phyloP scores from a whole-genome alignment of 2,329 filamentous ascomycete species.

The Colletotrichum sp. region DNA sequence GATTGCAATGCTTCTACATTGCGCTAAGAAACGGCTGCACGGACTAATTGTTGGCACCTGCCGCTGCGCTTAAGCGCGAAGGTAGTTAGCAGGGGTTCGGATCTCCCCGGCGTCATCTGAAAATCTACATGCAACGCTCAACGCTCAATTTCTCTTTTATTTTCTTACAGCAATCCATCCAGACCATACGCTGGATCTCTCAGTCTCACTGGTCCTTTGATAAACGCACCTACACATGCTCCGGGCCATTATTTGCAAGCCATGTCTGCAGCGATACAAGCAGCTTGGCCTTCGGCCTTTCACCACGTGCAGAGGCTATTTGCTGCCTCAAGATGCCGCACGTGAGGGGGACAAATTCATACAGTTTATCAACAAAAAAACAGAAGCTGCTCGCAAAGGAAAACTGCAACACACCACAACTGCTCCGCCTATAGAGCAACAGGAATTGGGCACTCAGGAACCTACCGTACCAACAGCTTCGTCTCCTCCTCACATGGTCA shows the following conservation, averaged over 20 bases:
- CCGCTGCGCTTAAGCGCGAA: not conserved
- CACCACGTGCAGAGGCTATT: not conserved
- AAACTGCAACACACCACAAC: not conserved
- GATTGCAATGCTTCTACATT: not conserved
- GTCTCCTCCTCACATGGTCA: not conserved
- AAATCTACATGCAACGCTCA: not conserved
- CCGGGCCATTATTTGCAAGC: not conserved
- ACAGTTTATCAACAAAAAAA: not conserved
- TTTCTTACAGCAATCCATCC: not conserved
- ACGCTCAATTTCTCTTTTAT: not conserved
- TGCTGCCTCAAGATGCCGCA: not conserved
- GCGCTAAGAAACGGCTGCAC: not conserved
- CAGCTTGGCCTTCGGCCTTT: not conserved
- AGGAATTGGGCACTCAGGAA: not conserved
- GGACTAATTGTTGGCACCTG: not conserved
- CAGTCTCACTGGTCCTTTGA: not conserved
- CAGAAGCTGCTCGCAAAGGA: constrained; percentile 17
- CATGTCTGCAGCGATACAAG: constrained; percentile 1
- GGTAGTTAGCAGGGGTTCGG: not conserved
- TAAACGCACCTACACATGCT: not conserved
- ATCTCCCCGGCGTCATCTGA: not conserved
- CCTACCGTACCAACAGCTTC: not conserved
- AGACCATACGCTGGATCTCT: not conserved
- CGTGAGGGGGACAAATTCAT: not conserved
- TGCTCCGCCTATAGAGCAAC: not conserved